phyloP scores from a whole-genome alignment of 73 alveolate genomes.

The Paramecium bursaria region DNA sequence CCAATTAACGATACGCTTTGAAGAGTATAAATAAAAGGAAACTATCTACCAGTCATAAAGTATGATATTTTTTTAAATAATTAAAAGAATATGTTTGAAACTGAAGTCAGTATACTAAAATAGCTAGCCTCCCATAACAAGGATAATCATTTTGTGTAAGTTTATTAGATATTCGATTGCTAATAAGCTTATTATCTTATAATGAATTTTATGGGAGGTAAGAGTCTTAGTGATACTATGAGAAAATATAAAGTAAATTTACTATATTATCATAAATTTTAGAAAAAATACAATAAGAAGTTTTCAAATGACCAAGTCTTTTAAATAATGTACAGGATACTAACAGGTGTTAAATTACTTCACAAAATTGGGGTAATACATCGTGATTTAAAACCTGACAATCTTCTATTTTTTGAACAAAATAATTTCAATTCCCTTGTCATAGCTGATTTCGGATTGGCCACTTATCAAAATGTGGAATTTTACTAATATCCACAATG shows the following conservation, averaged over 20 bases:
- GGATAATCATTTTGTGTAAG: not conserved
- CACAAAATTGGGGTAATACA: conserved; percentile 40
- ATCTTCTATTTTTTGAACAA: not conserved
- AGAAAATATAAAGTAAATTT: too few species aligned
- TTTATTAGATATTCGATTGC: not conserved
- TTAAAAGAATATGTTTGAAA: conserved; percentile 14
- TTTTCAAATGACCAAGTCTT: not conserved
- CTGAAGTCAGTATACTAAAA: conserved; percentile 9
- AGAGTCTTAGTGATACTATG: conserved; percentile 22
- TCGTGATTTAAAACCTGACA: conserved; percentile 38
- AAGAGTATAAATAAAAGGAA: conserved; percentile 18
- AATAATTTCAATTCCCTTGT: not conserved
- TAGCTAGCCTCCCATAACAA: not conserved
- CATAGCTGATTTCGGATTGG: conserved; percentile 45
- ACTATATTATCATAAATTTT: too few species aligned
- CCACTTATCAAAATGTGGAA: too few species aligned
- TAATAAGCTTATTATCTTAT: conserved; percentile 32
- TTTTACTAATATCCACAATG: too few species aligned
- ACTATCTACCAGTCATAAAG: conserved; percentile 11
- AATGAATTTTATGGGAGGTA: not conserved
- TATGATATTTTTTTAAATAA: not conserved
- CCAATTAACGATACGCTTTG: not conserved
- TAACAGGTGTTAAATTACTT: not conserved
- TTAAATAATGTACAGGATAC: conserved; percentile 23
- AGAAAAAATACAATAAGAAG: conserved; percentile 5